Percentiles rank a stretch among this genome's conserved stretches.
Evolutionary conservation across 1,284 basidiomycete genomes (phyloP).

Genomic region (Apiotrichum sp.): DNA sequence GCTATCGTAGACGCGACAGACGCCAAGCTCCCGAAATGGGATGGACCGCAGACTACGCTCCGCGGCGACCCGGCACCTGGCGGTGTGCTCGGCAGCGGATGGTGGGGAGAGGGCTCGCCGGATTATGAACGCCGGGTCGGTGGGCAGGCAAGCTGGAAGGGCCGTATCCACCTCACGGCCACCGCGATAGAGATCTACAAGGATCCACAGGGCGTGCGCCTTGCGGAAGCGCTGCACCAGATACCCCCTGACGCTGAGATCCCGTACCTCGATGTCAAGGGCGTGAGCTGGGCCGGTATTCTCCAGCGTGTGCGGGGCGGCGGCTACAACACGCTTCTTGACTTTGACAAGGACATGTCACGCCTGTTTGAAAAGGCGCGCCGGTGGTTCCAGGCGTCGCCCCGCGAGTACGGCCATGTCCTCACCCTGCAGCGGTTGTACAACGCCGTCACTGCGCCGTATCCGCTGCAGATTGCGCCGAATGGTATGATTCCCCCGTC

Average conservation of each 20-base stretch:
- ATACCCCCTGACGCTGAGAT: constrained; percentile 60
- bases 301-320: constrained; percentile 57
- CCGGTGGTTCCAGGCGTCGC: constrained; percentile 61
- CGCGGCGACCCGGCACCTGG: constrained; percentile 25
- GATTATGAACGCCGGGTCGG: constrained; percentile 25
- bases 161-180: constrained; percentile 25
- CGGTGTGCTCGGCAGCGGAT: constrained; percentile 40
- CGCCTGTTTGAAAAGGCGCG: constrained; percentile 79
- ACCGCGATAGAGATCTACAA: constrained; percentile 36
- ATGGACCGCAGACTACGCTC: constrained; percentile 32
- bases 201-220: constrained; percentile 58
- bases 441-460: constrained; percentile 40
- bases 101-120: constrained; percentile 41
- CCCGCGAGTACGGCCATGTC: constrained; percentile 66
- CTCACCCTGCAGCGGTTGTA: constrained; percentile 62
- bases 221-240: constrained; percentile 59
- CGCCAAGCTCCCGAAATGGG: constrained; percentile 32
- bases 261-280: constrained; percentile 52
- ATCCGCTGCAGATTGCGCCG: constrained; percentile 50
- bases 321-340: constrained; percentile 58
- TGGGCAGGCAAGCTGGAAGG: constrained; percentile 20
- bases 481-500: constrained; percentile 53
- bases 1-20: constrained; percentile 34
- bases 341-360: constrained; percentile 81
- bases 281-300: constrained; percentile 9